A percentile compares a stretch with the other conserved stretches of the same genome.
Conservation (phyloP, 148 eudicot genomes). For the Rhododendron simsii region DNA sequence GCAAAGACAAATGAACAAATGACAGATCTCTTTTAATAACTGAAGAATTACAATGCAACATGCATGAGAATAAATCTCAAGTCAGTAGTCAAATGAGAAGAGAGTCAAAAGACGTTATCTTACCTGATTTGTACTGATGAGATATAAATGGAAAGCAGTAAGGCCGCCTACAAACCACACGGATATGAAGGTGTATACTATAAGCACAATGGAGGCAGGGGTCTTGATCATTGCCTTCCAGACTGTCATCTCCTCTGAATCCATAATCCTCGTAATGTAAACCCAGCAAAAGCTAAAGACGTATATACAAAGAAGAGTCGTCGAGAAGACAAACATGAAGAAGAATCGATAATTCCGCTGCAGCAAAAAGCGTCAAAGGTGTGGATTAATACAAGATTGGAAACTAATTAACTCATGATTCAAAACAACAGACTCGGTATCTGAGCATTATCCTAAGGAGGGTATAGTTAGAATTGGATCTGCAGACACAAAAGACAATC, state of each 20-base stretch:
- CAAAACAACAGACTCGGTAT: neutral
- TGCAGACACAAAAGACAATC: neutral
- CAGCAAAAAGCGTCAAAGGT: constrained; percentile 18
- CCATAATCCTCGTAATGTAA: constrained; percentile 74
- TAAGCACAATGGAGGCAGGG: constrained; percentile 86
- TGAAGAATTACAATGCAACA: too few relatives aligned
- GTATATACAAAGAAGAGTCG: constrained; percentile 82
- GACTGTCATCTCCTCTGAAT: constrained; percentile 53
- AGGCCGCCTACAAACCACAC: constrained; percentile 99
- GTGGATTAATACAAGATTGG: neutral
- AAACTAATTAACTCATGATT: neutral
- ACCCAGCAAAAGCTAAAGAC: constrained; percentile 95
- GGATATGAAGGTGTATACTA: constrained; percentile 79
- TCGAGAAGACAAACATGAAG: constrained; percentile 93
- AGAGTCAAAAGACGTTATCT: neutral
- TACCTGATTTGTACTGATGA: constrained; percentile 95
- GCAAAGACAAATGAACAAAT: constrained; percentile 21
- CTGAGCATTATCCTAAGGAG: neutral
- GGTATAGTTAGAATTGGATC: neutral
- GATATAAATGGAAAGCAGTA: constrained; percentile 86
- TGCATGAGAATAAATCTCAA: neutral
- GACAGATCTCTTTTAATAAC: neutral
- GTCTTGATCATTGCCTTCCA: constrained; percentile 97
- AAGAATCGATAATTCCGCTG: constrained; percentile 98
- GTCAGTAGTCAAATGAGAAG: neutral